Evolutionary conservation across 768 basidiomycete genomes (phyloP).

Genomic region (Lactarius hatsudake): DNA sequence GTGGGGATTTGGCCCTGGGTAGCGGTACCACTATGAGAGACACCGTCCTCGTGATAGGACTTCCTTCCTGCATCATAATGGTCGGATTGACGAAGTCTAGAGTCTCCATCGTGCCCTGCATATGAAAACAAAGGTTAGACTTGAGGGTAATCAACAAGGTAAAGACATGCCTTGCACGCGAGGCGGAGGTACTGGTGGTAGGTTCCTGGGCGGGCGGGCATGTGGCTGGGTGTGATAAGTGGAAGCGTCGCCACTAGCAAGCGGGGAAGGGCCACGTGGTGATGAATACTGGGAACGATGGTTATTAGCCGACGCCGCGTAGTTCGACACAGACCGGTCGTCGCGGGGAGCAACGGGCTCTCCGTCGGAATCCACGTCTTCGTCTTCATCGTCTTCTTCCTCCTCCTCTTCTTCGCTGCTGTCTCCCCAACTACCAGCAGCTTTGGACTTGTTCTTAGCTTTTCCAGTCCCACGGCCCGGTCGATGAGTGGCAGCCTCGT

Average conservation of each 20-base stretch:
- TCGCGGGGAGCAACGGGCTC: constrained; percentile 35
- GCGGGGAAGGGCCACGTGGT: constrained; percentile 24
- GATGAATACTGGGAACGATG: constrained; percentile 17
- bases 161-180: constrained; percentile 22
- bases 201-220: constrained; percentile 26
- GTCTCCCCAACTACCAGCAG: constrained; percentile 51
- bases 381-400: constrained; percentile 63
- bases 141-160: not conserved
- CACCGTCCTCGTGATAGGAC: constrained; percentile 53
- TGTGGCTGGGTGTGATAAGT: constrained; percentile 9
- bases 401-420: constrained; percentile 80
- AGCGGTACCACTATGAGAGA: constrained; percentile 14
- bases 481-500: constrained; percentile 70
- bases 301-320: constrained; percentile 19
- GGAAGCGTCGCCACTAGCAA: constrained; percentile 10
- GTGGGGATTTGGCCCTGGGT: constrained; percentile 20
- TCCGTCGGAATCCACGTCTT: constrained; percentile 61
- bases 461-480: constrained; percentile 59
- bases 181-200: constrained; percentile 28
- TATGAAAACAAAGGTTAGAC: not conserved
- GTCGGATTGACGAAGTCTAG: constrained; percentile 52
- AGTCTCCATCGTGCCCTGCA: constrained; percentile 40
- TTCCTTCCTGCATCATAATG: constrained; percentile 51
- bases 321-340: constrained; percentile 25
- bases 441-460: constrained; percentile 43